A percentile compares a stretch with the other conserved stretches of the same genome.
Evolutionary conservation across 495 filamentous ascomycete genomes (phyloP).

Genomic region (Bryoglossum gracile): DNA sequence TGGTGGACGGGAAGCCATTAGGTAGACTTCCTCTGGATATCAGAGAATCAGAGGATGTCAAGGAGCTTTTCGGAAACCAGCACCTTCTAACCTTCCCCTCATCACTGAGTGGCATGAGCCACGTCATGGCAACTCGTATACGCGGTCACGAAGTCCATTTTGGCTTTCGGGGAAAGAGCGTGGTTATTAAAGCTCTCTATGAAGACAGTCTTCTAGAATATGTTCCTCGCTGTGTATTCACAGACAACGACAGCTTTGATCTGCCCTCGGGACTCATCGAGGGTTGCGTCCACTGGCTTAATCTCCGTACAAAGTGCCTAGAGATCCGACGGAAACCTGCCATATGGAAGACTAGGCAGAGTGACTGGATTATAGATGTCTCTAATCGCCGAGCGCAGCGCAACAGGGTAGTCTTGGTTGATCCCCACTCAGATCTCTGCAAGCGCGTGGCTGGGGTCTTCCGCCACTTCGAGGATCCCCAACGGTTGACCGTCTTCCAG

Average conservation of each 20-base stretch:
- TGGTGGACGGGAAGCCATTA: no score
- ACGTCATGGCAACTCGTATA: constrained; percentile 29
- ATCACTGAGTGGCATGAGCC: constrained; percentile 36
- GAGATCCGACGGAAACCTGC: constrained; percentile 41
- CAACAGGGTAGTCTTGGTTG: constrained; percentile 18
- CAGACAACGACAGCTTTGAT: constrained; percentile 30
- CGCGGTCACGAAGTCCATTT: constrained; percentile 34
- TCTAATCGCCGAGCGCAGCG: constrained; percentile 18
- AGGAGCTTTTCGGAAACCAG: no score
- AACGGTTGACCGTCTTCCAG: constrained; percentile 31
- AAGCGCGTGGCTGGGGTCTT: constrained; percentile 28
- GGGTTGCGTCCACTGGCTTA: constrained; percentile 53
- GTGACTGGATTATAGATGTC: constrained; percentile 29
- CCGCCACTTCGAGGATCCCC: constrained; percentile 29
- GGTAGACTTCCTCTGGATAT: no score
- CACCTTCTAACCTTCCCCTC: constrained; percentile 41
- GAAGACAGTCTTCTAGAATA: constrained; percentile 27
- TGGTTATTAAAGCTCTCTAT: constrained; percentile 32
- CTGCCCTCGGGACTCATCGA: constrained; percentile 44
- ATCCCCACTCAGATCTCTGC: constrained; percentile 28
- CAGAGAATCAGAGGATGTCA: no score
- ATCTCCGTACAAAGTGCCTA: constrained; percentile 35
- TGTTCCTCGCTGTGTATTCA: constrained; percentile 29
- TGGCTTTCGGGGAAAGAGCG: no score
- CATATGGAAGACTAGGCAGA: constrained; percentile 34